Evolutionary conservation across 2,329 filamentous ascomycete species (phyloP).

Genomic region (Pseudocercospora crystallina): DNA sequence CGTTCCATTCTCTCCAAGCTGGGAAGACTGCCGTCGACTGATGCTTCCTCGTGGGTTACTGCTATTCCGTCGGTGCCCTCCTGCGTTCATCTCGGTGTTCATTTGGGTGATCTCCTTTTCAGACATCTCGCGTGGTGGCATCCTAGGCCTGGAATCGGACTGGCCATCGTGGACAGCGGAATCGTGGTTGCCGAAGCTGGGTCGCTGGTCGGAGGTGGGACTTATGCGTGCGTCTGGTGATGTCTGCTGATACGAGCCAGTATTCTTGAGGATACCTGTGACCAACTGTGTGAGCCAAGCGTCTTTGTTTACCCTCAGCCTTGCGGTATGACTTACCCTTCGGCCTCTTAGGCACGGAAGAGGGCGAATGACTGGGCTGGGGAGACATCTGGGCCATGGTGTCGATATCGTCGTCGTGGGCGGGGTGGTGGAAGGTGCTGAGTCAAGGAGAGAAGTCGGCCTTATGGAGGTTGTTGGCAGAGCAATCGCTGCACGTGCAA

Average conservation of each 20-base stretch:
- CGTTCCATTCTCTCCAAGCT: constrained; percentile 21
- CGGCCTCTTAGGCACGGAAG: constrained; percentile 43
- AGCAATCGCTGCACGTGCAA: background rate
- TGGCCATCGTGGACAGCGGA: constrained; percentile 25
- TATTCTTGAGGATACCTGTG: constrained; percentile 91
- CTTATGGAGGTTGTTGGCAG: constrained; percentile 1
- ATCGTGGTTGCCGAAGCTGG: constrained; percentile 25
- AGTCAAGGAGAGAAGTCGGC: background rate
- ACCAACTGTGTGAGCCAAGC: constrained; percentile 6
- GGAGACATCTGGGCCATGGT: constrained; percentile 32
- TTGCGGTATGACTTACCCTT: constrained; percentile 36
- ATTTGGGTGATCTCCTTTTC: constrained; percentile 89
- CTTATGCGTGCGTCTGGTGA: constrained; percentile 48
- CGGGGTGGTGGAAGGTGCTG: background rate
- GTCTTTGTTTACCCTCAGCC: constrained; percentile 3
- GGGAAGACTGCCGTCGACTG: constrained; percentile 70
- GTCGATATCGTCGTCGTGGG: background rate
- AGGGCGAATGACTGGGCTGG: constrained; percentile 26
- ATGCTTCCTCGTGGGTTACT: constrained; percentile 66
- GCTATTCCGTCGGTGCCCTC: constrained; percentile 79
- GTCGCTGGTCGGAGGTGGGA: constrained; percentile 42
- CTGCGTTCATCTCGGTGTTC: constrained; percentile 93
- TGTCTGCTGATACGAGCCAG: constrained; percentile 62
- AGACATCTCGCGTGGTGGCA: constrained; percentile 54
- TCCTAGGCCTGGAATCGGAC: constrained; percentile 39